Percentiles rank a stretch among this genome's conserved stretches.
Evolutionary conservation across 1,284 basidiomycete species (phyloP).

Genomic region (Porogramme epimiltina): DNA sequence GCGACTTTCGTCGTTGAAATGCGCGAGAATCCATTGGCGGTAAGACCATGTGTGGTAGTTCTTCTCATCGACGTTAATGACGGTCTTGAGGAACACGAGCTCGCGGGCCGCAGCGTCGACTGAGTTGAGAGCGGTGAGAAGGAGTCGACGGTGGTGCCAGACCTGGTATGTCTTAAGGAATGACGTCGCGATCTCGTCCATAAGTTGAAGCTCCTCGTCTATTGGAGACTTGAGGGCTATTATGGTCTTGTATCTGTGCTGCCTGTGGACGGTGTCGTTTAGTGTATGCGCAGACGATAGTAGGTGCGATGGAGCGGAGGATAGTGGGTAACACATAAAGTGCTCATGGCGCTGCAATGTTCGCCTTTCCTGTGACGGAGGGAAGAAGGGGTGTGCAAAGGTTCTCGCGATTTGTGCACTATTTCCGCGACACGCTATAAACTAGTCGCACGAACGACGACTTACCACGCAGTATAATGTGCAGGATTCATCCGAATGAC

Average conservation of each 20-base stretch:
- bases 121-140: slow-evolving; percentile 59
- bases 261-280: slow-evolving; percentile 54
- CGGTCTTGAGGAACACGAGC: slow-evolving; percentile 76
- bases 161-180: slow-evolving; percentile 95
- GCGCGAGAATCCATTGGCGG: slow-evolving; percentile 87
- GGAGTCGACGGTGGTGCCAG: slow-evolving; percentile 92
- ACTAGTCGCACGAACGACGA: background rate
- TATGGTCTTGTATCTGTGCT: slow-evolving; percentile 88
- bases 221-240: slow-evolving; percentile 68
- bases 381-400: too few species aligned
- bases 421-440: too few species aligned
- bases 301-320: background rate
- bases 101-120: slow-evolving; percentile 50
- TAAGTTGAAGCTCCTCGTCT: slow-evolving; percentile 74
- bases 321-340: background rate
- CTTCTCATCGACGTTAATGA: slow-evolving; percentile 78
- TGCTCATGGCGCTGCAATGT: too few species aligned
- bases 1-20: slow-evolving; percentile 63
- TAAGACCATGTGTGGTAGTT: slow-evolving; percentile 98
- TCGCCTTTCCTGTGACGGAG: too few species aligned
- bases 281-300: too few species aligned
- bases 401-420: too few species aligned
- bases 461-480: slow-evolving; percentile 93
- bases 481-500: slow-evolving; percentile 89
- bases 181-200: slow-evolving; percentile 82